Evolutionary conservation across 208 protist genomes (phyloP).

Genomic region (Trypanosoma vivax): DNA sequence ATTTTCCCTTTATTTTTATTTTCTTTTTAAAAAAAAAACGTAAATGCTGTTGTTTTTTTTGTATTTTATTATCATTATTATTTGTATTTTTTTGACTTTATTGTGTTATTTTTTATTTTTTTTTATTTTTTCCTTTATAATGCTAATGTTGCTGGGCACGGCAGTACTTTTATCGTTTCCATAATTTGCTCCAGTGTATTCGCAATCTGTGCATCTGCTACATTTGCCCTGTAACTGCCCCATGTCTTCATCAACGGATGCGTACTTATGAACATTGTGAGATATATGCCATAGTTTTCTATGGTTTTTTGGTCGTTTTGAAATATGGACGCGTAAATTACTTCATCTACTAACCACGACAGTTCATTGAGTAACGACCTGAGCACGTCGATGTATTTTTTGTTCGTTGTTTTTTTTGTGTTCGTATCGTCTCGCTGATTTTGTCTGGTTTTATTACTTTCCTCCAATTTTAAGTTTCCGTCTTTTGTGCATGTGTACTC

Average conservation of each 20-base stretch:
- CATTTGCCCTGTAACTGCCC: slow-evolving; percentile 24
- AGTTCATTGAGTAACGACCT: slow-evolving; percentile 64
- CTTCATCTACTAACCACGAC: slow-evolving; percentile 79
- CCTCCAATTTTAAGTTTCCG: neutral
- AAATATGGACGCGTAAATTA: slow-evolving; percentile 70
- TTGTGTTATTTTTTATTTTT: slow-evolving; percentile 4
- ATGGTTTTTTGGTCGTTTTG: slow-evolving; percentile 73
- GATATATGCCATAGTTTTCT: slow-evolving; percentile 67
- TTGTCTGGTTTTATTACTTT: neutral
- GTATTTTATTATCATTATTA: too few species aligned
- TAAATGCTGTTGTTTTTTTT: neutral
- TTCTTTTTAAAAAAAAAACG: neutral
- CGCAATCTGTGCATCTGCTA: slow-evolving; percentile 21
- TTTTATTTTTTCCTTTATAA: neutral
- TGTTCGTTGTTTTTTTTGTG: neutral
- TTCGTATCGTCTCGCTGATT: neutral
- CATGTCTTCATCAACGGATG: slow-evolving; percentile 70
- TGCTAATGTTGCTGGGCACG: slow-evolving; percentile 27
- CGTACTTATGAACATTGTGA: slow-evolving; percentile 46
- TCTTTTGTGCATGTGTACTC: neutral
- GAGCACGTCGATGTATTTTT: slow-evolving; percentile 19
- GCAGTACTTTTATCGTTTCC: slow-evolving; percentile 36
- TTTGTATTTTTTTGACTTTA: neutral
- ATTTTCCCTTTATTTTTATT: slow-evolving; percentile 1
- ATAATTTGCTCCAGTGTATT: slow-evolving; percentile 38